A percentile compares a stretch with the other conserved stretches of the same genome.
Conservation (phyloP, 768 basidiomycete species). For the Lanmaoa pseudosensibilis region DNA sequence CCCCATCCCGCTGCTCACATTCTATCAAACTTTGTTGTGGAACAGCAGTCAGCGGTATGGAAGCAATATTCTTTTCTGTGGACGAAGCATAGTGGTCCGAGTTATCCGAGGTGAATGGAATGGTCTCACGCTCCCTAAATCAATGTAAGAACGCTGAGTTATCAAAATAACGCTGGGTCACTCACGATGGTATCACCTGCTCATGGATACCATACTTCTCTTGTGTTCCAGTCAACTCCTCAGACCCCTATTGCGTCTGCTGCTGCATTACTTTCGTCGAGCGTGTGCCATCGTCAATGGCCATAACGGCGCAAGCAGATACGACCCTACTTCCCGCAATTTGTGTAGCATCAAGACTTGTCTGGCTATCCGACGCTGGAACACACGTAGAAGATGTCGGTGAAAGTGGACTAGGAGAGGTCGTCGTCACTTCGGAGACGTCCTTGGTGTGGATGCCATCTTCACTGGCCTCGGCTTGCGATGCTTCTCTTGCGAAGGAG, state of each 20-base stretch:
- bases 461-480: neutral
- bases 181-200: constrained; percentile 5
- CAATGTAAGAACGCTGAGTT: neutral
- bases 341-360: neutral
- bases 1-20: neutral
- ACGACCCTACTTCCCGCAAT: neutral
- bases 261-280: neutral
- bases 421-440: neutral
- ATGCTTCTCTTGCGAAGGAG: neutral
- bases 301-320: neutral
- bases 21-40: neutral
- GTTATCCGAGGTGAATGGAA: too few species aligned
- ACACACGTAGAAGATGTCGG: neutral
- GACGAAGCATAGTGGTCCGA: neutral
- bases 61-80: neutral
- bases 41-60: neutral
- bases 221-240: neutral
- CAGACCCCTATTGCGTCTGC: neutral
- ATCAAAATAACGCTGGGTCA: neutral
- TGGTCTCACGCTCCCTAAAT: neutral
- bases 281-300: neutral
- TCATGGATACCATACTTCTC: neutral
- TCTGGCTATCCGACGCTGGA: neutral
- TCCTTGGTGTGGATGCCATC: neutral
- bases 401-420: too few species aligned